These are phyloP conservation scores for Noccaea bulbosa DNA, from an alignment of 345 rosid genomes.

Conservation along the genomic window DNA sequence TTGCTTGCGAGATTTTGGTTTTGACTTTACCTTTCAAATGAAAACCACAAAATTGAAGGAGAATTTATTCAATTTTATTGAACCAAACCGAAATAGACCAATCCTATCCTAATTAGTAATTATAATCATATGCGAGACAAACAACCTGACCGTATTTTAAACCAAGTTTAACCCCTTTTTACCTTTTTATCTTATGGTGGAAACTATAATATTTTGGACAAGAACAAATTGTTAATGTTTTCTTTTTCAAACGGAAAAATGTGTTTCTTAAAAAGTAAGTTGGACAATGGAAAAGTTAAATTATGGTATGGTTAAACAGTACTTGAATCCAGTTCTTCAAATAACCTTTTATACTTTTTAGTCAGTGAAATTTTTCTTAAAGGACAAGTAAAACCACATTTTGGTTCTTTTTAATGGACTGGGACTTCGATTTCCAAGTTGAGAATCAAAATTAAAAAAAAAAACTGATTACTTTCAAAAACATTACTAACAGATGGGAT, in stretches of 20 bases:
- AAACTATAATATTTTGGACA: no score
- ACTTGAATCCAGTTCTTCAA: conserved; percentile 5
- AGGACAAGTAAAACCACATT: background rate
- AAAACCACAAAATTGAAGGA: background rate
- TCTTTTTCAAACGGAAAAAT: no score
- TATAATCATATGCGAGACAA: background rate
- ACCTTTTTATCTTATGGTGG: no score
- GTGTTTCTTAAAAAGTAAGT: no score
- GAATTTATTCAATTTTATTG: background rate
- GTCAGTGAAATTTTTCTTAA: background rate
- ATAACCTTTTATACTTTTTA: background rate
- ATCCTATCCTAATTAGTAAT: background rate
- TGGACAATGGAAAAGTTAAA: background rate
- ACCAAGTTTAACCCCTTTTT: no score
- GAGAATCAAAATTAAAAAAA: no score
- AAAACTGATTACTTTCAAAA: background rate
- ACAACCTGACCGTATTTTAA: background rate
- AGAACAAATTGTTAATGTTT: no score
- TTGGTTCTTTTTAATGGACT: no score
- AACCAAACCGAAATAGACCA: conserved; percentile 31
- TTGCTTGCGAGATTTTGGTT: conserved; percentile 1
- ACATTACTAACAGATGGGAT: background rate
- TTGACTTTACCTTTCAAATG: background rate
- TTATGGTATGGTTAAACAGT: background rate
- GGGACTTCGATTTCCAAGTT: no score